Base-by-base conservation (phyloP, 2,329 filamentous ascomycete genomes). In the Pyrenophora graminea region DNA sequence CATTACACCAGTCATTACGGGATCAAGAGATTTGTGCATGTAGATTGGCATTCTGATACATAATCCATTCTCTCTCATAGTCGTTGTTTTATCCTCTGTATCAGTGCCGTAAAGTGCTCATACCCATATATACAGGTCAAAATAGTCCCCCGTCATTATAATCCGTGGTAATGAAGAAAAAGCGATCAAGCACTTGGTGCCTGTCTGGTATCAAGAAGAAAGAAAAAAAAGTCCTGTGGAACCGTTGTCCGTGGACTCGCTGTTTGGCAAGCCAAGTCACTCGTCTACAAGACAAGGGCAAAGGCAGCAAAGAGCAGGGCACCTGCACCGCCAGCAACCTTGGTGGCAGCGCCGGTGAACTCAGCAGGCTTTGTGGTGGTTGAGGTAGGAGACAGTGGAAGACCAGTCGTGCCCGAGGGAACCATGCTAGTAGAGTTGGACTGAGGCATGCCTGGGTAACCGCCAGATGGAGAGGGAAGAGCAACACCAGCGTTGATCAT, bases 401-500 rank as follows among this genome's bases (percentile, higher is more conserved):
- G 41, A 21, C 55, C 58, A 9, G 58, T 59, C 3, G 59, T 63
- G 4, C 52, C 51, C 12, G 66, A 61, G 25, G 59, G 45, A 8
- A 47, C 17, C 40, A 51, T 34, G 8, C 33, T 39, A 30, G 45
- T 46, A 19, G 46, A 45, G 56, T 56, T 58, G 53, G 61, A 61
- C 32, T 48, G 52, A 5, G 54, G 47, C 15, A 38, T 38, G 38
- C 34, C 43, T 9, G 61, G 15, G 46, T 37, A 43, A 21, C 45
- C 45, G 6, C 39, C 17, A n/a, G 49, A 52, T 17, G n/a, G 33
- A 30, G 18, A 10, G 38, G 40, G 36, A 15, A 49, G 83, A 85
- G 38, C 39, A 30, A 51, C 50, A 76, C 83, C 10, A 82, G 86
- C 54, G 82, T 88, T 6, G 90, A 63, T 19, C 33, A 52, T 51